Evolutionary conservation across 805 yeast species (phyloP), one percentile per base, ranked within the genome.

Genomic region (Komagataella mondaviorum): DNA sequence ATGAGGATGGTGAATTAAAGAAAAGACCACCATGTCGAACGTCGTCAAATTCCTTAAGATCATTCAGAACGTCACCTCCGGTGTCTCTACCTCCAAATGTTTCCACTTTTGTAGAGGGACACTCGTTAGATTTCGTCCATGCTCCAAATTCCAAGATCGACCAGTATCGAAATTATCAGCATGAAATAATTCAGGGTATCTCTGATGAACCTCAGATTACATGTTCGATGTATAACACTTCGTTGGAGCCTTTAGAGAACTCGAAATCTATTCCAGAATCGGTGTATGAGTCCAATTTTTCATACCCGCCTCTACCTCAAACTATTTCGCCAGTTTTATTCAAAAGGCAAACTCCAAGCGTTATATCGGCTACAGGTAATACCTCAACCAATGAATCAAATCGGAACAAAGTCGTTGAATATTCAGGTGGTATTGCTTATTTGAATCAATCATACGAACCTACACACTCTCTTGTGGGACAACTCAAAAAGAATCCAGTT

Each of bases 211-310:
- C 39, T 14, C 20, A 20, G 20, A 30, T 30, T 30, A 49, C 75
- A 75, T 8, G 73, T 70, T 48, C 72, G 64, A 51, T 70, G 68
- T 56, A 63, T 14, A 12, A 17, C 22, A 12, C 22, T 12, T 45
- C 73, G 2, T 51, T 70, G 10, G 53, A 60, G 2, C 60, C 74
- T 51, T 54, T 71, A 48, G 55, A 54, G 2, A 68, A 71, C 57
- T 62, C 39, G 14, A 30, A 30, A 30, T 14, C 39, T 30, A 10
- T 30, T 3, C 39, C 39, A 10, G 39, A 30, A 30, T 8, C 39
- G 14, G 39, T 14, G 6, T 30, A 30, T 10, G 39, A 14, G 14
- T 30, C 39, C 14, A 30, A 14, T 14, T 30, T 30, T 14, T 30
- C 39, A 10, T 30, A 30, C 14, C 39, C 39, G 14, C 39, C n/a